A percentile compares a stretch with the other conserved stretches of the same genome.
Conservation (phyloP, 768 basidiomycete species). For the Dacryopinax primogenitus region DNA sequence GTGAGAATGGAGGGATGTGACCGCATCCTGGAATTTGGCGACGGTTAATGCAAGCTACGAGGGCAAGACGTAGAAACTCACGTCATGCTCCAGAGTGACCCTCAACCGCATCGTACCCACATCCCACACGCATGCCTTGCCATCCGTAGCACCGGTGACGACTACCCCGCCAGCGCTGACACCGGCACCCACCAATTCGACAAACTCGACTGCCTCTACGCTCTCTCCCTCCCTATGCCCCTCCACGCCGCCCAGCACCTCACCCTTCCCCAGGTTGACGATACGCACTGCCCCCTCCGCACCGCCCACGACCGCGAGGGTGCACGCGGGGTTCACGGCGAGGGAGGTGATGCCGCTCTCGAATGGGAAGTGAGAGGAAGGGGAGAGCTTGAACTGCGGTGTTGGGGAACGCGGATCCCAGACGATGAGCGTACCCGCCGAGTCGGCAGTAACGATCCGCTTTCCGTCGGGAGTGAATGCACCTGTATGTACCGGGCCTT, state of each 20-base stretch:
- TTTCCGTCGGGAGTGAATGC: constrained; percentile 93
- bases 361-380: constrained; percentile 56
- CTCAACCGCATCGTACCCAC: constrained; percentile 72
- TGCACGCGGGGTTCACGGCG: constrained; percentile 72
- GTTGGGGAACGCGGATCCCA: constrained; percentile 80
- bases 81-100: constrained; percentile 69
- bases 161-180: constrained; percentile 42
- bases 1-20: constrained; percentile 65
- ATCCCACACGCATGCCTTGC: constrained; percentile 92
- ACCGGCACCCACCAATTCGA: constrained; percentile 54
- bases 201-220: constrained; percentile 73
- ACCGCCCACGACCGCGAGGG: constrained; percentile 84
- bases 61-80: constrained; percentile 28
- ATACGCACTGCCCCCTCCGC: constrained; percentile 74
- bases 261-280: constrained; percentile 75
- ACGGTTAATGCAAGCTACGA: background rate
- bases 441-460: constrained; percentile 75
- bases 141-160: constrained; percentile 84
- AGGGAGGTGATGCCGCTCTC: constrained; percentile 72
- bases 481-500: constrained; percentile 69
- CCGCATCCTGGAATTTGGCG: constrained; percentile 49
- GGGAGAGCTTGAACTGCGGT: constrained; percentile 68
- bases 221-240: constrained; percentile 82
- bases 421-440: constrained; percentile 65
- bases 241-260: constrained; percentile 60